Evolutionary conservation across 1,284 basidiomycete species (phyloP).

Genomic region (Lentinus polychrous): DNA sequence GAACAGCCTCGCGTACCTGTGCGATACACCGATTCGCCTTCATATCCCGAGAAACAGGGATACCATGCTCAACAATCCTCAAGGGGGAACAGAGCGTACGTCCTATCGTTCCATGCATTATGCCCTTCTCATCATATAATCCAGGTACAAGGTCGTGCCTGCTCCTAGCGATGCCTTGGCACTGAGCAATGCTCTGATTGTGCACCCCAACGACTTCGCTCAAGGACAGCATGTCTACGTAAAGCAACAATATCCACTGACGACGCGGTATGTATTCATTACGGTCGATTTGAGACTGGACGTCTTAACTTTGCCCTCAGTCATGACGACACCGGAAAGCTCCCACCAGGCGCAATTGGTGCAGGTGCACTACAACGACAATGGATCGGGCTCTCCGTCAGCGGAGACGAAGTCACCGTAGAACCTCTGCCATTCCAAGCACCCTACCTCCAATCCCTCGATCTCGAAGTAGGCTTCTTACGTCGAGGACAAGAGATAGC

Average conservation of each 20-base stretch:
- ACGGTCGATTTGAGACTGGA: not conserved
- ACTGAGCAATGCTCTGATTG: conserved; percentile 77
- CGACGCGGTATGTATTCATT: conserved; percentile 51
- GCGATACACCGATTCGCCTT: conserved; percentile 48
- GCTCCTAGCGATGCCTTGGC: conserved; percentile 63
- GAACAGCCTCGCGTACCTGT: conserved; percentile 23
- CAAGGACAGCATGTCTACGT: conserved; percentile 70
- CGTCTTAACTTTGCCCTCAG: conserved; percentile 31
- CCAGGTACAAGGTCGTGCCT: conserved; percentile 51
- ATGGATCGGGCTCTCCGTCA: conserved; percentile 80
- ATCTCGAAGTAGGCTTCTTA: conserved; percentile 76
- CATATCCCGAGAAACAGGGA: conserved; percentile 32
- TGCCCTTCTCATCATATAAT: not conserved
- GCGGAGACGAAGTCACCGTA: conserved; percentile 71
- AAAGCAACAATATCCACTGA: conserved; percentile 63
- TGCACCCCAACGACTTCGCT: conserved; percentile 70
- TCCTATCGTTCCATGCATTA: conserved; percentile 8
- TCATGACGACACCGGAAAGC: conserved; percentile 68
- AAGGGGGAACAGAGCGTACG: conserved; percentile 36
- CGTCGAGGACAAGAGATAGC: conserved; percentile 57
- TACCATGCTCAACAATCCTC: conserved; percentile 25
- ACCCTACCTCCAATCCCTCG: conserved; percentile 69
- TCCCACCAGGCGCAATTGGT: conserved; percentile 59
- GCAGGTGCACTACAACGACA: conserved; percentile 68
- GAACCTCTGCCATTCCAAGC: conserved; percentile 61